Percentiles rank a stretch among this genome's conserved stretches.
phyloP scores from a whole-genome alignment of 768 basidiomycete species.

The Termitomyces sp. region DNA sequence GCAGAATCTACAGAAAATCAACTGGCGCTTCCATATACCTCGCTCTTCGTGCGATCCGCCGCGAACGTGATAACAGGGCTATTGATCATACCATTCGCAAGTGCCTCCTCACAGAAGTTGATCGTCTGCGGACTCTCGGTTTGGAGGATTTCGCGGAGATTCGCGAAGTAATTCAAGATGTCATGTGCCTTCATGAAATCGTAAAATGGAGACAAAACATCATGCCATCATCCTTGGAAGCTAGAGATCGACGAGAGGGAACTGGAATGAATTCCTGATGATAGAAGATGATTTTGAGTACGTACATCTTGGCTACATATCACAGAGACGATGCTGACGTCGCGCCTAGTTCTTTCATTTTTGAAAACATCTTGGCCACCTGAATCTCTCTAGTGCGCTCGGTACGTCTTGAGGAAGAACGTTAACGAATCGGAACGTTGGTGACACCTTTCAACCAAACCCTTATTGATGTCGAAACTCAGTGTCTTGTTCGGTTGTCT shows the following conservation, averaged over 20 bases:
- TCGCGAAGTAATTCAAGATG: constrained; percentile 58
- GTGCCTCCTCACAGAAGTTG: constrained; percentile 58
- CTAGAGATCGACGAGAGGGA: constrained; percentile 28
- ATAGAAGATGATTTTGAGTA: constrained; percentile 66
- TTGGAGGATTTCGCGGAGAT: constrained; percentile 81
- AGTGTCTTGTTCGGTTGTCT: constrained; percentile 69
- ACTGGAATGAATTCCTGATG: constrained; percentile 41
- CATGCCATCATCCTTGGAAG: constrained; percentile 29
- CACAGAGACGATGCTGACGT: neutral
- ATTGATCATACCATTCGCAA: constrained; percentile 48
- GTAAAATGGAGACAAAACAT: constrained; percentile 50
- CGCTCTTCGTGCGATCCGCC: constrained; percentile 77
- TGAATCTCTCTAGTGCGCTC: constrained; percentile 80
- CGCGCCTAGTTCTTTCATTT: constrained; percentile 52
- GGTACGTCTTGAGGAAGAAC: constrained; percentile 62
- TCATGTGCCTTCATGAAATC: constrained; percentile 83
- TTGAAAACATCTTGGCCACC: constrained; percentile 79
- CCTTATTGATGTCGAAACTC: constrained; percentile 60
- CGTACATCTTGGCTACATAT: constrained; percentile 26
- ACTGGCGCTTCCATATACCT: constrained; percentile 67
- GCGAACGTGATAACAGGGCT: constrained; percentile 57
- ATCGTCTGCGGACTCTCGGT: constrained; percentile 58
- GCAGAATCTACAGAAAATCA: constrained; percentile 43
- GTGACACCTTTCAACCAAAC: constrained; percentile 46
- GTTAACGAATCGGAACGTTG: constrained; percentile 73